A percentile compares a stretch with the other conserved stretches of the same genome.
phyloP scores from a whole-genome alignment of 192 early-diverging fungal species.

The Linnemannia schmuckeri region DNA sequence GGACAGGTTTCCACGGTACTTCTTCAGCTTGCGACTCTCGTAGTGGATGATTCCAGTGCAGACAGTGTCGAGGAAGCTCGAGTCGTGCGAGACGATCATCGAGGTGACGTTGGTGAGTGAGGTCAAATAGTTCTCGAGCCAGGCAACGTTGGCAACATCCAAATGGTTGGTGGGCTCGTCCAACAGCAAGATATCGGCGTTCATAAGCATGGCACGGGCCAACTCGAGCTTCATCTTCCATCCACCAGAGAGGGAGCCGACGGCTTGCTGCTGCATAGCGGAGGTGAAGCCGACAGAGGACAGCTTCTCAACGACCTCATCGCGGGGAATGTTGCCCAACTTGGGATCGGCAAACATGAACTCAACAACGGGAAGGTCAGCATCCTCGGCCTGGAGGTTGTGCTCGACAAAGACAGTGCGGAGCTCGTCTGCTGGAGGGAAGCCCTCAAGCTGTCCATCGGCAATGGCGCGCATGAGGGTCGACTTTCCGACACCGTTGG shows the following conservation, averaged over 20 bases:
- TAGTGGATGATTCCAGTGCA: slow-evolving; percentile 90
- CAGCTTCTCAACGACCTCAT: slow-evolving; percentile 62
- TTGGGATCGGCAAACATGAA: slow-evolving; percentile 73
- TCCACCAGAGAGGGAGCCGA: slow-evolving; percentile 84
- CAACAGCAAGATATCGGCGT: slow-evolving; percentile 86
- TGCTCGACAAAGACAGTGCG: slow-evolving; percentile 88
- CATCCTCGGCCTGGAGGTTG: slow-evolving; percentile 78
- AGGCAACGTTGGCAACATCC: slow-evolving; percentile 73
- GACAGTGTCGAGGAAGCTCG: slow-evolving; percentile 83
- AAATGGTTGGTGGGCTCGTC: slow-evolving; percentile 92
- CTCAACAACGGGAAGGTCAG: slow-evolving; percentile 78
- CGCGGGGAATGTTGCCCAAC: slow-evolving; percentile 67
- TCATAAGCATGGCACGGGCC: slow-evolving; percentile 87
- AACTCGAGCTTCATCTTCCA: slow-evolving; percentile 94
- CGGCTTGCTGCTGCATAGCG: slow-evolving; percentile 69
- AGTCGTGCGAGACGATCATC: slow-evolving; percentile 91
- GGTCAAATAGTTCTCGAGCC: slow-evolving; percentile 79
- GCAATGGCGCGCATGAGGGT: slow-evolving; percentile 91
- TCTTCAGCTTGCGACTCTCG: slow-evolving; percentile 83
- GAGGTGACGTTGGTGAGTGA: slow-evolving; percentile 80
- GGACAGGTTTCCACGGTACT: slow-evolving; percentile 81
- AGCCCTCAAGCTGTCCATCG: slow-evolving; percentile 85
- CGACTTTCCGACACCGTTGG: slow-evolving; percentile 88
- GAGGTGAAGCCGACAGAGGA: slow-evolving; percentile 76
- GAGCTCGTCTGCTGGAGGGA: slow-evolving; percentile 81